phyloP scores from a whole-genome alignment of 2,329 filamentous ascomycete species.

The Spiromastix sp. region DNA sequence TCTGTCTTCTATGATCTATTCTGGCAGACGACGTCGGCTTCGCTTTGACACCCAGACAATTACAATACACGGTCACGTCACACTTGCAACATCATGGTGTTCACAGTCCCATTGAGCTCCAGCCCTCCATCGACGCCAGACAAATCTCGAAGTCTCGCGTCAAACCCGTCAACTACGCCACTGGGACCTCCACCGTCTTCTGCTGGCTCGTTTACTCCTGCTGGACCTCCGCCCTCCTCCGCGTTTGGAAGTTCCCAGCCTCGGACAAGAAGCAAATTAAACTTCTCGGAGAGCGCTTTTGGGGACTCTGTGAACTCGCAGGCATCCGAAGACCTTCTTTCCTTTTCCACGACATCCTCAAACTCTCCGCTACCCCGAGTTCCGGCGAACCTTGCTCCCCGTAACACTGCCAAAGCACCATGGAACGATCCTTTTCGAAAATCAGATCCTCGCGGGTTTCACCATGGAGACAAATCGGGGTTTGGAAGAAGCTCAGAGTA shows the following conservation, averaged over 20 bases:
- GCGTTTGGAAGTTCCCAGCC: conserved; percentile 43
- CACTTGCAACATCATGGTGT: too few species aligned
- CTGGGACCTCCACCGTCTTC: conserved; percentile 46
- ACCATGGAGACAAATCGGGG: neutral
- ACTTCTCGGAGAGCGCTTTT: conserved; percentile 30
- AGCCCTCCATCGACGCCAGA: conserved; percentile 30
- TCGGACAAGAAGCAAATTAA: conserved; percentile 22
- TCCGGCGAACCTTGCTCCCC: conserved; percentile 4
- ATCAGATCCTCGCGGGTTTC: neutral
- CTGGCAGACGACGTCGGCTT: neutral
- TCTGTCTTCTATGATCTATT: too few species aligned
- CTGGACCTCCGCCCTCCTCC: conserved; percentile 40
- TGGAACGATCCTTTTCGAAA: conserved; percentile 7
- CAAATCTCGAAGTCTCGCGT: conserved; percentile 26
- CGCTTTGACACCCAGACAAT: neutral
- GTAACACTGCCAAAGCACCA: conserved; percentile 15
- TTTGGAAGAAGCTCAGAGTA: neutral
- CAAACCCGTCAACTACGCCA: conserved; percentile 46
- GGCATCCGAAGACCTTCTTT: conserved; percentile 26
- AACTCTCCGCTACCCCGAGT: conserved; percentile 20
- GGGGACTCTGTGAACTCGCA: conserved; percentile 26
- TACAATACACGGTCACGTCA: too few species aligned
- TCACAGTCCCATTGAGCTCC: conserved; percentile 25
- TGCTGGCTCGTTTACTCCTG: conserved; percentile 45
- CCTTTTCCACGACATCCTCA: conserved; percentile 26